phyloP scores from a whole-genome alignment of 768 basidiomycete species.

The Tylopilus felleus region DNA sequence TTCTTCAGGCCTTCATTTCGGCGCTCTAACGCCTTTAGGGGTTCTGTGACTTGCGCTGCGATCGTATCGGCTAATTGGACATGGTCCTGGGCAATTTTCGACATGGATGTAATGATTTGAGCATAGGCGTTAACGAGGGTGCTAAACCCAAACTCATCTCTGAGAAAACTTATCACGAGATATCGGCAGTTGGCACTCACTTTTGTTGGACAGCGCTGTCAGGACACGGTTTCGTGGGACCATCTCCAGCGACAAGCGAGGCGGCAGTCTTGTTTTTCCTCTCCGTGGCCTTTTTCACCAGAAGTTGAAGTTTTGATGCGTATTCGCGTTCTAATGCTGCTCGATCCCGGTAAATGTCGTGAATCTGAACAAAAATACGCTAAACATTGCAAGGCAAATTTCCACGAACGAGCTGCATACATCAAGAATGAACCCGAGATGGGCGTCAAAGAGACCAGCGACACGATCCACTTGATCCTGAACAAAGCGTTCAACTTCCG shows the following conservation, averaged over 20 bases:
- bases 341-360: slow-evolving; percentile 68
- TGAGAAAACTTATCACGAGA: slow-evolving; percentile 10
- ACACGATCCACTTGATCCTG: slow-evolving; percentile 77
- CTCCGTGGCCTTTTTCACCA: slow-evolving; percentile 66
- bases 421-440: slow-evolving; percentile 63
- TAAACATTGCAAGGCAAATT: background rate
- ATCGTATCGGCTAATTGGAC: slow-evolving; percentile 61
- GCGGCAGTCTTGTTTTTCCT: slow-evolving; percentile 61
- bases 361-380: slow-evolving; percentile 45
- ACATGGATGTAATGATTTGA: slow-evolving; percentile 60
- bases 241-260: slow-evolving; percentile 58
- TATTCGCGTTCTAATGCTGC: slow-evolving; percentile 76
- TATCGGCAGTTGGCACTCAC: slow-evolving; percentile 31
- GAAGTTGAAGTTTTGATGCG: slow-evolving; percentile 61
- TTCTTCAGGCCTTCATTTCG: slow-evolving; percentile 65
- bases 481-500: slow-evolving; percentile 6
- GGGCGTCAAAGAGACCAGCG: slow-evolving; percentile 52
- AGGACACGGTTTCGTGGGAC: slow-evolving; percentile 62
- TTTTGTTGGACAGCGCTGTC: slow-evolving; percentile 51
- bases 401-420: slow-evolving; percentile 37
- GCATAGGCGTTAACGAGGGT: slow-evolving; percentile 71
- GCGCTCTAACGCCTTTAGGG: slow-evolving; percentile 55
- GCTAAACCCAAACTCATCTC: slow-evolving; percentile 37
- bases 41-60: slow-evolving; percentile 57
- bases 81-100: slow-evolving; percentile 65